Evolutionary conservation across 106 monocot species (phyloP).

Genomic region (Allium cepa): DNA sequence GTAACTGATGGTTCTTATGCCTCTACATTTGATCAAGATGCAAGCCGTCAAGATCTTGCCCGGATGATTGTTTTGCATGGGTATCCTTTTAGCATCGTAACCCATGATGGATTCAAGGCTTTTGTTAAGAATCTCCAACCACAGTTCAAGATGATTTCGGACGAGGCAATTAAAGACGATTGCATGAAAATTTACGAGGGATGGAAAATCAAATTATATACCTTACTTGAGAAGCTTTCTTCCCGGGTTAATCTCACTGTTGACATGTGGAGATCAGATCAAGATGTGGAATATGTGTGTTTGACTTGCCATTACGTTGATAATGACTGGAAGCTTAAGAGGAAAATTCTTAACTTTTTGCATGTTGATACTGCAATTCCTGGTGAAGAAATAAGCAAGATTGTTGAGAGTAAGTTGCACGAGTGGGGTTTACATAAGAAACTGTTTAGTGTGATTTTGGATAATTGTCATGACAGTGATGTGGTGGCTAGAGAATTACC

Average conservation of each 20-base stretch:
- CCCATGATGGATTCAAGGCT: constrained; percentile 40
- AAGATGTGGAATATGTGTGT: constrained; percentile 30
- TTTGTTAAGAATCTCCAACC: constrained; percentile 62
- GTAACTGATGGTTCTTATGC: background rate
- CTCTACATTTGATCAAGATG: constrained; percentile 35
- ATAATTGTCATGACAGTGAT: constrained; percentile 28
- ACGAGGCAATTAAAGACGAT: constrained; percentile 28
- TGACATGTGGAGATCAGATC: constrained; percentile 40
- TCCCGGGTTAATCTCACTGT: constrained; percentile 37
- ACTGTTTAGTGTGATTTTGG: constrained; percentile 32
- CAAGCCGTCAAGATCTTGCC: constrained; percentile 43
- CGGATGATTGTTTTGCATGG: constrained; percentile 57
- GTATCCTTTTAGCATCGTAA: constrained; percentile 48
- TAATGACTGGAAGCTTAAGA: constrained; percentile 45
- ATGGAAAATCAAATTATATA: constrained; percentile 25
- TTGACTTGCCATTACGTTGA: constrained; percentile 59
- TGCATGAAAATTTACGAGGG: constrained; percentile 50
- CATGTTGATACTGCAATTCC: constrained; percentile 23
- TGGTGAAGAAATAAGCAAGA: constrained; percentile 20
- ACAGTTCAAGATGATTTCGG: constrained; percentile 33
- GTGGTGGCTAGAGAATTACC: constrained; percentile 30
- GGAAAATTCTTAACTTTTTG: constrained; percentile 43
- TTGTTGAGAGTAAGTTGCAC: constrained; percentile 30
- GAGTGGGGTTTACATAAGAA: constrained; percentile 52
- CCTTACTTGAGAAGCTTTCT: constrained; percentile 29